Conservation (phyloP, 192 early-diverging fungal genomes). For the Dissophora globulifera region DNA sequence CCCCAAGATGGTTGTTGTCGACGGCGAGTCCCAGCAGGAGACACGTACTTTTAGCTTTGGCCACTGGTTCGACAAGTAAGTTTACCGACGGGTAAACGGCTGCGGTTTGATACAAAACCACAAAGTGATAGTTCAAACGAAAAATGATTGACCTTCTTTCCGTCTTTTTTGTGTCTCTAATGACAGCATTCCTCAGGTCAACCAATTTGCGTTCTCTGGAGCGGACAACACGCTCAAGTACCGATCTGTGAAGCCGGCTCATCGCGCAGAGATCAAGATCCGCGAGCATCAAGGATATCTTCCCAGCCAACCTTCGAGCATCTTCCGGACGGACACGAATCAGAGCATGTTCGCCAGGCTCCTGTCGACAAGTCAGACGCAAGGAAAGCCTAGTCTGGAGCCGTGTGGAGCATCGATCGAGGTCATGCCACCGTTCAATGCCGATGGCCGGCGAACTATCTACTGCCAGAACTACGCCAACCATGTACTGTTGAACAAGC, state of each 20-base stretch:
- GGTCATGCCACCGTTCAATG: conserved; percentile 59
- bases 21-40: conserved; percentile 71
- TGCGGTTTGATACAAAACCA: no score
- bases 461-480: conserved; percentile 77
- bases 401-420: conserved; percentile 73
- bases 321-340: conserved; percentile 75
- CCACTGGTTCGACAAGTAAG: conserved; percentile 78
- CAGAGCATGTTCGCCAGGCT: conserved; percentile 75
- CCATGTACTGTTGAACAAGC: conserved; percentile 53
- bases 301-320: conserved; percentile 71
- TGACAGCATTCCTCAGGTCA: conserved; percentile 76
- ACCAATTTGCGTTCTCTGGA: conserved; percentile 72
- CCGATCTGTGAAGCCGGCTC: conserved; percentile 69
- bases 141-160: no score
- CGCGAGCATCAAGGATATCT: conserved; percentile 76
- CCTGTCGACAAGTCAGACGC: conserved; percentile 64
- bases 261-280: conserved; percentile 70
- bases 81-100: no score
- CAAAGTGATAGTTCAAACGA: no score
- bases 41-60: conserved; percentile 75
- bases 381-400: conserved; percentile 71
- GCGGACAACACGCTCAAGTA: conserved; percentile 65
- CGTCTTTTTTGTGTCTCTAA: no score
- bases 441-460: conserved; percentile 70
- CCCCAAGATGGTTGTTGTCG: conserved; percentile 62